Conservation (phyloP, 2,329 filamentous ascomycete species). For the Neoscytalidium dimidiatum region DNA sequence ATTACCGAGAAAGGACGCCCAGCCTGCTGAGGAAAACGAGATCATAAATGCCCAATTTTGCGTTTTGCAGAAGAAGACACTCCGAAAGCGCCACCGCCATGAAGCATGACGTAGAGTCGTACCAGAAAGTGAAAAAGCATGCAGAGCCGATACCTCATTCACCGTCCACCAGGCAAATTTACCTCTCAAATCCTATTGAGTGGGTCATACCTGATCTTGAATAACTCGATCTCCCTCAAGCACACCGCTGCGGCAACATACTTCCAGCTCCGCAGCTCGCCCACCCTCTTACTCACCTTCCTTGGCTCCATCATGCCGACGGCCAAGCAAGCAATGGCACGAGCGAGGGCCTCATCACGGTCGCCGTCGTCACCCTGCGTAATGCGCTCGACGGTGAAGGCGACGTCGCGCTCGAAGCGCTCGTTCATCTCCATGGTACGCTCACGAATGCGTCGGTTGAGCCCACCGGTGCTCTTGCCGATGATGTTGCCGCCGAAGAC, state of each 20-base stretch:
- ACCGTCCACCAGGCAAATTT: too few species aligned
- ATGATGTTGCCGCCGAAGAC: constrained; percentile 61
- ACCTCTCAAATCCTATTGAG: constrained; percentile 3
- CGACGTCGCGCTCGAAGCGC: constrained; percentile 44
- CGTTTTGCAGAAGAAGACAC: not conserved
- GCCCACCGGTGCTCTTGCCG: constrained; percentile 47
- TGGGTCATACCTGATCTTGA: constrained; percentile 20
- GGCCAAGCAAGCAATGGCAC: constrained; percentile 53
- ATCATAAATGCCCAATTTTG: not conserved
- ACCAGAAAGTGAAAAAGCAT: not conserved
- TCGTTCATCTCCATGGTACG: constrained; percentile 39
- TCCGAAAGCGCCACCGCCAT: not conserved
- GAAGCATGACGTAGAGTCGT: not conserved
- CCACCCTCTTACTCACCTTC: constrained; percentile 31
- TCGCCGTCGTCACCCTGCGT: constrained; percentile 37
- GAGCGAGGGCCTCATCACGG: constrained; percentile 47
- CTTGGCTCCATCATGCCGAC: constrained; percentile 40
- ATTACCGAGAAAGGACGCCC: not conserved
- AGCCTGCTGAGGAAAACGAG: not conserved
- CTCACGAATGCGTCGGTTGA: constrained; percentile 32
- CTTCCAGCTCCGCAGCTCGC: constrained; percentile 51
- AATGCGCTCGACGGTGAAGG: constrained; percentile 47
- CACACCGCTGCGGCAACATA: constrained; percentile 55
- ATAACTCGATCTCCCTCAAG: constrained; percentile 50
- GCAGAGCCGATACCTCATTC: too few species aligned